These are phyloP conservation scores for Kazachstania bromeliacearum DNA, from an alignment of 805 yeast species.

Conservation along the genomic window DNA sequence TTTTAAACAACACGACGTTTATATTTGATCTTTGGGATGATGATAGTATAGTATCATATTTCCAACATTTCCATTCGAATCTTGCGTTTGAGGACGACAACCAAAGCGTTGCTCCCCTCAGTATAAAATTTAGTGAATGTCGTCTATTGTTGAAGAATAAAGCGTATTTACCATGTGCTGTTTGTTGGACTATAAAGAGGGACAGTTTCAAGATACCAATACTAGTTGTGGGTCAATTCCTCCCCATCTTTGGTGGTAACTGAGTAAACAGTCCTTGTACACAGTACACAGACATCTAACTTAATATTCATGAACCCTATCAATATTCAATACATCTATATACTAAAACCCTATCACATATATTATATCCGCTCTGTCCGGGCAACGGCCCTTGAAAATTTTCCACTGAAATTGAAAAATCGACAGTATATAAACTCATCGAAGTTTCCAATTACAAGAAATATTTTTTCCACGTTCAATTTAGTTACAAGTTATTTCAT, in stretches of 20 bases:
- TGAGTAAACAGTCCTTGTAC: too few species aligned
- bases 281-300: too few species aligned
- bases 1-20: conserved; percentile 52
- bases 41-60: conserved; percentile 61
- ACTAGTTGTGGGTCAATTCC: conserved; percentile 72
- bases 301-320: too few species aligned
- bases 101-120: neutral
- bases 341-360: too few species aligned
- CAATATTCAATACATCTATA: too few species aligned
- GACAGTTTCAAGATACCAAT: conserved; percentile 79
- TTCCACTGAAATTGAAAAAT: too few species aligned
- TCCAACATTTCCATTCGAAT: conserved; percentile 51
- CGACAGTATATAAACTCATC: too few species aligned
- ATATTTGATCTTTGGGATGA: conserved; percentile 81
- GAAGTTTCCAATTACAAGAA: too few species aligned
- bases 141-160: conserved; percentile 32
- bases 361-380: too few species aligned
- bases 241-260: conserved; percentile 47
- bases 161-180: conserved; percentile 50
- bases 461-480: too few species aligned
- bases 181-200: conserved; percentile 78
- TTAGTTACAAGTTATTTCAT: too few species aligned
- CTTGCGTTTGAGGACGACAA: conserved; percentile 44
- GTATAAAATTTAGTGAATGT: conserved; percentile 26
- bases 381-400: too few species aligned